Base-by-base conservation (phyloP, 2,329 filamentous ascomycete species). In the Thelonectria olida region DNA sequence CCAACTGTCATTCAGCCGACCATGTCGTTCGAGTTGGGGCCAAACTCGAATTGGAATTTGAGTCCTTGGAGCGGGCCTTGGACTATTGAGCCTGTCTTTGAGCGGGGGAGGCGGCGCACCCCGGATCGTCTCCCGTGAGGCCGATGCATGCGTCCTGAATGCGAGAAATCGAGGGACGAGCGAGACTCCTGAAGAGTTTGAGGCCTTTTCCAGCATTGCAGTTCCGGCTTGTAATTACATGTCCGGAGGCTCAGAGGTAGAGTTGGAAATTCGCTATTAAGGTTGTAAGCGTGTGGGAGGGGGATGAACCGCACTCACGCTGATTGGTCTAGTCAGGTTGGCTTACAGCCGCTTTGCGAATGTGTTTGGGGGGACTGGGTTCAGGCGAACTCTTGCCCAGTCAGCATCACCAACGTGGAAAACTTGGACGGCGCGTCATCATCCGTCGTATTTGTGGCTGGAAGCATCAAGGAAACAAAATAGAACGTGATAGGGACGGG, bases 1-100 rank as follows among this genome's bases (percentile, higher is more conserved):
- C 68, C 63, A 67, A 62, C 61, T 70, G 67, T 62, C 68, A 70
- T 62, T 61, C 65, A 66, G 49, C 65, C 54, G 54, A 58, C 67
- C 50, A 63, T 62, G 63, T 54, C 61, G 54, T 54, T 64, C 58
- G 55, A 49, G 60, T 42, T 49, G 27, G 38, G 57, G 42, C 65
- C 57, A 67, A 61, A 55, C 61, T 65, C 34, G 50, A 63, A 67
- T 42, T 47, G 56, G 65, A 23, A 58, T 58, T 31, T 31, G 10
- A 31, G 28, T 8, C 10, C 28, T 31, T 31, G 28, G 10, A 13
- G 55, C 67, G 41, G 58, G 54, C 56, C 68, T 57, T 60, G 48
- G 28, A 38, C 49, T 58, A 57, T 58, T 51, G 55, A 20, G 54
- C 52, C 61, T 60, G 42, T 47, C 34, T 41, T 61, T 63, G 51